phyloP scores from a whole-genome alignment of 2,329 filamentous ascomycete genomes.

The Aureobasidium sp. region DNA sequence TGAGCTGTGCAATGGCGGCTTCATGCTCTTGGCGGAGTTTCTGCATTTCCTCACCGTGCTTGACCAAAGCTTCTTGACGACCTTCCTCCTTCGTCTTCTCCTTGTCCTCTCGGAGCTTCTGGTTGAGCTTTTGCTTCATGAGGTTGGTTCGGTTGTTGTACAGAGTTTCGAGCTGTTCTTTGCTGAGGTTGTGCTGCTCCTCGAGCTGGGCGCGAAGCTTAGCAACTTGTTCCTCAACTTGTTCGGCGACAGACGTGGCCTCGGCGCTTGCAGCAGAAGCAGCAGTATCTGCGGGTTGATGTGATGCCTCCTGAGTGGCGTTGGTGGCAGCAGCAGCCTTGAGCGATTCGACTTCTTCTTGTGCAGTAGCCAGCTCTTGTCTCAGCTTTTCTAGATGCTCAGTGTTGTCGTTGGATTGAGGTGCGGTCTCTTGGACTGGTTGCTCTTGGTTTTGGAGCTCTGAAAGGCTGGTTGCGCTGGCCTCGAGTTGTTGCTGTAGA shows the following conservation, averaged over 20 bases:
- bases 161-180: constrained; percentile 39
- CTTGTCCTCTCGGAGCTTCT: constrained; percentile 50
- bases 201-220: constrained; percentile 30
- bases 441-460: constrained; percentile 31
- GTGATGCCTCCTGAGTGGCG: not conserved
- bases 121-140: constrained; percentile 60
- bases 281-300: constrained; percentile 17
- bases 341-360: constrained; percentile 38
- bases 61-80: constrained; percentile 24
- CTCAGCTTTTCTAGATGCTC: constrained; percentile 28
- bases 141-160: constrained; percentile 52
- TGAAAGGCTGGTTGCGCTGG: constrained; percentile 18
- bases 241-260: constrained; percentile 35
- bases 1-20: constrained; percentile 32
- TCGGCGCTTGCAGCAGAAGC: constrained; percentile 10
- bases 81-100: constrained; percentile 28
- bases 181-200: constrained; percentile 26
- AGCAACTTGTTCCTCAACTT: constrained; percentile 37
- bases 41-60: constrained; percentile 42
- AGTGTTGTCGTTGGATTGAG: constrained; percentile 13
- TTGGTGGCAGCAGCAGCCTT: constrained; percentile 27
- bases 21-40: constrained; percentile 39
- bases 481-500: constrained; percentile 12
- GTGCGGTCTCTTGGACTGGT: constrained; percentile 18
- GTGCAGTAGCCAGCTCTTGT: constrained; percentile 34